A percentile compares a stretch with the other conserved stretches of the same genome.
phyloP scores from a whole-genome alignment of 768 basidiomycete species.

The Kondoa subrosea region DNA sequence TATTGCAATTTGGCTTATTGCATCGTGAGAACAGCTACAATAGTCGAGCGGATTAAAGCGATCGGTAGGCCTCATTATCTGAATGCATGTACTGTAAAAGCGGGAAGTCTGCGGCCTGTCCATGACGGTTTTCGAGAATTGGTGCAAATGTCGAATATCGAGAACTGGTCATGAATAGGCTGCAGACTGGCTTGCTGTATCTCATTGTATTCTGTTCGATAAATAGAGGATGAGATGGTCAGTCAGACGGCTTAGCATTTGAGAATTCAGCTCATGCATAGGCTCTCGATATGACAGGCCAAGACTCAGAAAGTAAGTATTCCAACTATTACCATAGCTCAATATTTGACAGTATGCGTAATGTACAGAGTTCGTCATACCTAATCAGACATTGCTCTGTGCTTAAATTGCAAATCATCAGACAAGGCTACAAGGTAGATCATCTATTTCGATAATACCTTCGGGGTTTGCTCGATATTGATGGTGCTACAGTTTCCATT shows the following conservation, averaged over 20 bases:
- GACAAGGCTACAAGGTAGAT: not conserved
- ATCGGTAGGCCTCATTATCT: too few species aligned
- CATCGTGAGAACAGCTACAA: not conserved
- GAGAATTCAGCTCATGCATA: not conserved
- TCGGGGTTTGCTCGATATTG: too few species aligned
- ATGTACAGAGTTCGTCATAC: too few species aligned
- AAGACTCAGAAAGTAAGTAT: not conserved
- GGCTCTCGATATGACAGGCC: not conserved
- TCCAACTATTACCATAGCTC: too few species aligned
- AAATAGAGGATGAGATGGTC: not conserved
- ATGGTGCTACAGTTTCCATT: conserved; percentile 11
- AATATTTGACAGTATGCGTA: too few species aligned
- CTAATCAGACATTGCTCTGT: too few species aligned
- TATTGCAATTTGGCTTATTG: not conserved
- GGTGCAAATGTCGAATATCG: too few species aligned
- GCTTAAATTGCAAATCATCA: not conserved
- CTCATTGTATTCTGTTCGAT: not conserved
- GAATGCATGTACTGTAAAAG: too few species aligned
- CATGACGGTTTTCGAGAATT: too few species aligned
- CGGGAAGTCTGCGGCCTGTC: too few species aligned
- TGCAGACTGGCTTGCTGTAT: not conserved
- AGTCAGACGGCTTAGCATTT: not conserved
- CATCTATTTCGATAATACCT: too few species aligned
- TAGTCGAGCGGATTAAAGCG: not conserved
- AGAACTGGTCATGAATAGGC: too few species aligned